These are phyloP conservation scores for Salix caprea DNA, from an alignment of 345 rosid genomes.

Conservation along the genomic window DNA sequence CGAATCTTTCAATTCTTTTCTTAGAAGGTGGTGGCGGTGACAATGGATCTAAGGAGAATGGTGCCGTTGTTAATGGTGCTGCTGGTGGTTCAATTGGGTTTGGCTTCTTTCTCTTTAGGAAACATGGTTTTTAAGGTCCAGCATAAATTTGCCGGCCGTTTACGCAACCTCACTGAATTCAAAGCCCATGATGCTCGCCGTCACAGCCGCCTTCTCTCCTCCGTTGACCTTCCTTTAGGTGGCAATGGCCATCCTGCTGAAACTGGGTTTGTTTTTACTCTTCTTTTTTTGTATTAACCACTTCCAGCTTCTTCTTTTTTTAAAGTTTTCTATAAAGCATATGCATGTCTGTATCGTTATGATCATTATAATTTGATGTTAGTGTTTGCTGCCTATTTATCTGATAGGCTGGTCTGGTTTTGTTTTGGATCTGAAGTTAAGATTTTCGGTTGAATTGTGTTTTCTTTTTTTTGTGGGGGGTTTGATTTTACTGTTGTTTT, in stretches of 20 bases:
- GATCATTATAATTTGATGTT: too few species aligned
- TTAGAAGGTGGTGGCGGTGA: constrained; percentile 2
- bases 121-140: constrained; percentile 57
- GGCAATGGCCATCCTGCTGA: constrained; percentile 69
- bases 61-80: constrained; percentile 24
- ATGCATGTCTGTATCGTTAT: too few species aligned
- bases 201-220: constrained; percentile 57
- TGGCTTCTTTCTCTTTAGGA: constrained; percentile 9
- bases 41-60: constrained; percentile 36
- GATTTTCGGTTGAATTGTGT: not conserved
- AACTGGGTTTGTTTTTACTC: constrained; percentile 51
- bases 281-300: not conserved
- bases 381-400: not conserved
- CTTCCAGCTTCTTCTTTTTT: not conserved
- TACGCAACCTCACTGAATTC: constrained; percentile 39
- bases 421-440: not conserved
- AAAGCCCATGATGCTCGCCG: constrained; percentile 69
- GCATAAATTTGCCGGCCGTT: constrained; percentile 54
- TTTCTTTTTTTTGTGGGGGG: not conserved
- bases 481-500: not conserved
- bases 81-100: constrained; percentile 23
- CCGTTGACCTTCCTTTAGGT: constrained; percentile 62
- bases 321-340: not conserved
- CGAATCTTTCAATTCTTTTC: not conserved
- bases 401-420: not conserved